Conservation (phyloP, 1,284 basidiomycete species). For the Caloboletus firmus region DNA sequence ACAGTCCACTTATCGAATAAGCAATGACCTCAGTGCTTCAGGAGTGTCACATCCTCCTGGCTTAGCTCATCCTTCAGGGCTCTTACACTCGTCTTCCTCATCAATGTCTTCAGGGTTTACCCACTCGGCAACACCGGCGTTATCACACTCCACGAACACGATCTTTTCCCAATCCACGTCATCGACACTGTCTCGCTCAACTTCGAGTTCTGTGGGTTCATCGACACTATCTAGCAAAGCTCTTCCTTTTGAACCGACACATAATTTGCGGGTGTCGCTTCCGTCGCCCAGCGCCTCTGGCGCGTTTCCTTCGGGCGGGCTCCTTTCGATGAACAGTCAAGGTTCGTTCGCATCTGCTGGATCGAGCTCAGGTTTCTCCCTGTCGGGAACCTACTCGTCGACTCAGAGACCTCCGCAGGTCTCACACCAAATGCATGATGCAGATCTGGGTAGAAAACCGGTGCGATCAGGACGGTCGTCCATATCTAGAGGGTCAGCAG, state of each 20-base stretch:
- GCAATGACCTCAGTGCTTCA: slow-evolving; percentile 11
- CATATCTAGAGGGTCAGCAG: slow-evolving; percentile 10
- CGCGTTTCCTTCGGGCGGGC: slow-evolving; percentile 11
- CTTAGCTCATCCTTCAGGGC: slow-evolving; percentile 12
- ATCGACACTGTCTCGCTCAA: slow-evolving; percentile 25
- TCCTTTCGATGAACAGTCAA: slow-evolving; percentile 15
- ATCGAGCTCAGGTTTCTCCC: slow-evolving; percentile 11
- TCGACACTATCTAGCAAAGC: slow-evolving; percentile 54
- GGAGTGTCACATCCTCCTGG: slow-evolving; percentile 18
- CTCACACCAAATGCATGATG: slow-evolving; percentile 10
- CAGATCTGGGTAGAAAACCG: slow-evolving; percentile 7
- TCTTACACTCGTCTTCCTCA: slow-evolving; percentile 18
- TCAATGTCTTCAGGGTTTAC: slow-evolving; percentile 18
- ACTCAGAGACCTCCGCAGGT: slow-evolving; percentile 12
- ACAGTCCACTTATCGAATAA: slow-evolving; percentile 24
- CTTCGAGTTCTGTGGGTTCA: slow-evolving; percentile 29
- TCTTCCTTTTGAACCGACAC: slow-evolving; percentile 50
- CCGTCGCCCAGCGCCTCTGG: slow-evolving; percentile 21
- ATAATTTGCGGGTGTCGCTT: slow-evolving; percentile 28
- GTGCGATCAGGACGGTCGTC: slow-evolving; percentile 9
- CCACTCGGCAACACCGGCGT: slow-evolving; percentile 12
- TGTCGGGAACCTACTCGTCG: slow-evolving; percentile 18
- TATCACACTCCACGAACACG: slow-evolving; percentile 21
- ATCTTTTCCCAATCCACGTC: slow-evolving; percentile 25
- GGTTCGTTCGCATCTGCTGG: slow-evolving; percentile 16